Evolutionary conservation across 768 basidiomycete genomes (phyloP).

Genomic region (Tricholomella constricta): DNA sequence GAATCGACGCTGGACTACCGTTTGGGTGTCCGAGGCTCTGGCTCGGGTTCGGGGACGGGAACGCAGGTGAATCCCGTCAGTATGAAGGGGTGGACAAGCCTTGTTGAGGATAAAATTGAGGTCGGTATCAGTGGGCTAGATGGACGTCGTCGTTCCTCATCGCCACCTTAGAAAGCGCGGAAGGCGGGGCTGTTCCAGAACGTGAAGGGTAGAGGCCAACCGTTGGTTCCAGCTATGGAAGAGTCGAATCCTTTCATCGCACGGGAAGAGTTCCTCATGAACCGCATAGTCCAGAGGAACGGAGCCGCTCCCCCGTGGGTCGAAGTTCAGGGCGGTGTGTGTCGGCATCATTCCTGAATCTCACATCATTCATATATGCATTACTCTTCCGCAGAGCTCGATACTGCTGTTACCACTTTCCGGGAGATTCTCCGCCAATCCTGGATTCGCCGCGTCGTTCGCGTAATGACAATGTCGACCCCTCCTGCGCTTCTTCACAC

Average conservation of each 20-base stretch:
- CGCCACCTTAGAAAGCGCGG: slow-evolving; percentile 53
- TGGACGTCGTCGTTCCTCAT: neutral
- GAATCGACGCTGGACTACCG: slow-evolving; percentile 80
- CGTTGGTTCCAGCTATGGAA: slow-evolving; percentile 37
- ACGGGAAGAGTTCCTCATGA: slow-evolving; percentile 82
- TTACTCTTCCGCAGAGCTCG: slow-evolving; percentile 53
- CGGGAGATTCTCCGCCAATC: slow-evolving; percentile 63
- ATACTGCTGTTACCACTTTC: slow-evolving; percentile 60
- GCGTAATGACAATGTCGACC: slow-evolving; percentile 53
- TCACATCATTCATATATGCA: neutral
- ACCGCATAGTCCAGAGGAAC: slow-evolving; percentile 79
- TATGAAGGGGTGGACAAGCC: slow-evolving; percentile 72
- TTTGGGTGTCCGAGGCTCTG: slow-evolving; percentile 50
- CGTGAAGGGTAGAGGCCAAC: slow-evolving; percentile 64
- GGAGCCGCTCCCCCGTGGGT: slow-evolving; percentile 89
- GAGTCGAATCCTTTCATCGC: slow-evolving; percentile 61
- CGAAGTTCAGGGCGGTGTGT: slow-evolving; percentile 70
- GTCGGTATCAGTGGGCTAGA: slow-evolving; percentile 31
- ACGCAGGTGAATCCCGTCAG: slow-evolving; percentile 54
- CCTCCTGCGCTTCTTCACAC: slow-evolving; percentile 40
- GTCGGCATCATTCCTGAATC: neutral
- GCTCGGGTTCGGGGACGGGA: slow-evolving; percentile 18
- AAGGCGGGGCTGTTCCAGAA: slow-evolving; percentile 68
- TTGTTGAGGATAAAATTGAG: slow-evolving; percentile 83
- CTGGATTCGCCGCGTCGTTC: slow-evolving; percentile 76